Conservation (phyloP, 176 grass and related monocot genomes). For the Dactylis glomerata region DNA sequence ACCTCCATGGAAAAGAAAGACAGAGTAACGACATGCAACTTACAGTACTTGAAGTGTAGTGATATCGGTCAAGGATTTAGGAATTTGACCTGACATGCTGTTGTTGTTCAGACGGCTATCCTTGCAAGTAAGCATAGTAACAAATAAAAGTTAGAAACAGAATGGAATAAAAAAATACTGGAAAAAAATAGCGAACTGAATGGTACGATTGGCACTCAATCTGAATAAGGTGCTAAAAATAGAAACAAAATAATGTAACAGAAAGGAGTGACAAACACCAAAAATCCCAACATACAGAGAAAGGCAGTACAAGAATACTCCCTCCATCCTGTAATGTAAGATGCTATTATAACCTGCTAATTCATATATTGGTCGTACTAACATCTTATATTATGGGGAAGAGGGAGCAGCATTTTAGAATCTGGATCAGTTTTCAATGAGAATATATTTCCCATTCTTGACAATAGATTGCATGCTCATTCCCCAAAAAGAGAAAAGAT, state of each 20-base stretch:
- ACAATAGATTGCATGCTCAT: neutral
- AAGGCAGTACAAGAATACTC: neutral
- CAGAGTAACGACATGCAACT: constrained; percentile 32
- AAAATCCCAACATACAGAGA: neutral
- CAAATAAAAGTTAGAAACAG: constrained; percentile 30
- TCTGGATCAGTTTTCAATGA: neutral
- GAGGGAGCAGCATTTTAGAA: constrained; percentile 2
- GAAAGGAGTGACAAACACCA: neutral
- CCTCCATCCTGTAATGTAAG: too few relatives aligned
- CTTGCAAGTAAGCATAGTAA: constrained; percentile 39
- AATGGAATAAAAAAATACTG: constrained; percentile 1
- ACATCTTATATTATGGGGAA: too few relatives aligned
- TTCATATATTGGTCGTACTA: too few relatives aligned
- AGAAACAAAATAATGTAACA: constrained; percentile 12
- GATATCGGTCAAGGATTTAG: constrained; percentile 58
- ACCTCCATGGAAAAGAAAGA: constrained; percentile 16
- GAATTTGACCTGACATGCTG: constrained; percentile 51
- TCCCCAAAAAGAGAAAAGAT: neutral
- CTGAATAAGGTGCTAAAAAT: constrained; percentile 1
- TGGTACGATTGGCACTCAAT: neutral
- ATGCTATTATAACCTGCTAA: too few relatives aligned
- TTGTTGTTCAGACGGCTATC: constrained; percentile 89
- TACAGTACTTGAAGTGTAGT: constrained; percentile 73
- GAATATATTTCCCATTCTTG: constrained; percentile 15
- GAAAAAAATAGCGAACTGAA: neutral